phyloP scores from a whole-genome alignment of 225 moss, liverwort and hornwort species.

The Pleurozium schreberi region DNA sequence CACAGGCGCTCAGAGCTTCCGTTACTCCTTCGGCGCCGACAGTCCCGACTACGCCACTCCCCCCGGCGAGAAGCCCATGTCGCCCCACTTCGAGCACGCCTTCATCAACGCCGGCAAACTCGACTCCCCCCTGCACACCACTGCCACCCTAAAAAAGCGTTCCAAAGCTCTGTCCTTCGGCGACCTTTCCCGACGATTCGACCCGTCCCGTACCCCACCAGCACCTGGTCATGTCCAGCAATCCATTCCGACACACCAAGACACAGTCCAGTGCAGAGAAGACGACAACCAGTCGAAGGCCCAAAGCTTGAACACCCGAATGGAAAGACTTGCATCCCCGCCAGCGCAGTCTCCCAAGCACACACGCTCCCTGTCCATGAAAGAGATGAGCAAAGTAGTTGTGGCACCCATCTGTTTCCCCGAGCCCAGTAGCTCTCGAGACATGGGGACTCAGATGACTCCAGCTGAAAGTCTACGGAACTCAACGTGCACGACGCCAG shows the following conservation, averaged over 20 bases:
- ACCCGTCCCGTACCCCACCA: constrained; percentile 1
- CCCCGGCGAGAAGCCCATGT: constrained; percentile 13
- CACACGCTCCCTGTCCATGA: constrained; percentile 22
- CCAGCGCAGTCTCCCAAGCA: background rate
- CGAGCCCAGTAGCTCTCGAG: constrained; percentile 11
- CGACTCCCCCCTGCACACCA: background rate
- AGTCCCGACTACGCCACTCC: constrained; percentile 31
- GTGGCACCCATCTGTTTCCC: background rate
- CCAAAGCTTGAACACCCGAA: background rate
- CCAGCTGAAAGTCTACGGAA: constrained; percentile 25
- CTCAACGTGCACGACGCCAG: constrained; percentile 43
- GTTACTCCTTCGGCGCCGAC: constrained; percentile 17
- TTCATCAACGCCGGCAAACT: constrained; percentile 2
- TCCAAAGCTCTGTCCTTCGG: constrained; percentile 41
- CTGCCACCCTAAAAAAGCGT: constrained; percentile 11
- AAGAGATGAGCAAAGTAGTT: constrained; percentile 6
- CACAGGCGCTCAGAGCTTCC: constrained; percentile 21
- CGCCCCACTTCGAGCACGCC: constrained; percentile 17
- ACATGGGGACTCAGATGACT: constrained; percentile 56
- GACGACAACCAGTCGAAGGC: background rate
- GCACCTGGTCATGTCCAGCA: background rate
- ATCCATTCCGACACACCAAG: background rate
- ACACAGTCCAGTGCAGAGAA: background rate
- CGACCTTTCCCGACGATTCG: constrained; percentile 34
- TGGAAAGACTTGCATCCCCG: background rate